Conservation (phyloP, 2,329 filamentous ascomycete species). For the Alternaria sp. region DNA sequence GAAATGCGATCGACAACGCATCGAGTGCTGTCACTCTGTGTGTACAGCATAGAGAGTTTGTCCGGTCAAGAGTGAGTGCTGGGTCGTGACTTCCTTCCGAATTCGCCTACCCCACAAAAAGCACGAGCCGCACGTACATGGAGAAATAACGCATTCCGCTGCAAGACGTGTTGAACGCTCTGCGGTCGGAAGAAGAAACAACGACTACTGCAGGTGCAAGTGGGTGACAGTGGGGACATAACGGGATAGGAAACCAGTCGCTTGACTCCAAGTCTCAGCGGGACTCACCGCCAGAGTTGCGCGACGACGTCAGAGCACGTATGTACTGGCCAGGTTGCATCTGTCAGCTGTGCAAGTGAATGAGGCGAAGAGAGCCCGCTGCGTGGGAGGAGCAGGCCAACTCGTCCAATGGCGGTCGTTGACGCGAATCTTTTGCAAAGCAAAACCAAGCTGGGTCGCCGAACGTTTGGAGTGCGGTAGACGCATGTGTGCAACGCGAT, state of each 20-base stretch:
- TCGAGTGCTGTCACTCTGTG: background rate
- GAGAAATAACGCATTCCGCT: conserved; percentile 5
- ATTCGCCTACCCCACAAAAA: conserved; percentile 12
- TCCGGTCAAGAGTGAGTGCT: background rate
- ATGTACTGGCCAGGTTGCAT: background rate
- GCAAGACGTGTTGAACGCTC: conserved; percentile 19
- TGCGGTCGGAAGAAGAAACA: conserved; percentile 20
- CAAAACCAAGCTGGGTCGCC: background rate
- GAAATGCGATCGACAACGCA: background rate
- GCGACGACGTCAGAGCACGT: background rate
- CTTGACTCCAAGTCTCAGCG: conserved; percentile 20
- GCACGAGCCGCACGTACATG: conserved; percentile 2
- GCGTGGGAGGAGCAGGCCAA: background rate
- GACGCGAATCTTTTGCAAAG: conserved; percentile 7
- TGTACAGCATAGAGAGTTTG: background rate
- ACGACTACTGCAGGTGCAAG: conserved; percentile 36
- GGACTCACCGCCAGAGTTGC: conserved; percentile 30
- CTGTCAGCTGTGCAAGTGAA: background rate
- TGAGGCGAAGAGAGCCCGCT: conserved; percentile 9
- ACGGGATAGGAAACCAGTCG: conserved; percentile 18
- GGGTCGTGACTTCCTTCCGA: conserved; percentile 8
- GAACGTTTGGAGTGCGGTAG: background rate
- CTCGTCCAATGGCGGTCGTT: background rate
- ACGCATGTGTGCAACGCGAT: background rate
- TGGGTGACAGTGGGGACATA: conserved; percentile 25